phyloP scores from a whole-genome alignment of 78 protist species.

The Dictyostelium brefeldianum region DNA sequence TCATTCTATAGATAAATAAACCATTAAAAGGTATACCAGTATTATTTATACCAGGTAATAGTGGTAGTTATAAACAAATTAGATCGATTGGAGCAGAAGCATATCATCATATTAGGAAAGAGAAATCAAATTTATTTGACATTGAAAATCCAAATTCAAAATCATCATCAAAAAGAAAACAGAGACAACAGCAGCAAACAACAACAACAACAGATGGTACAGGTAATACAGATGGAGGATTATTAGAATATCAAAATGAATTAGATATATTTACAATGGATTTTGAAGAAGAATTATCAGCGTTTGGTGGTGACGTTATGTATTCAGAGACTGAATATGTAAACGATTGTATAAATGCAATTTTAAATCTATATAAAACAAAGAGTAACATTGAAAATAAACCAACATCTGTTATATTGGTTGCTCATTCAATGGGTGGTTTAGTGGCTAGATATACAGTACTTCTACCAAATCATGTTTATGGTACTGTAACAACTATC shows the following conservation, averaged over 20 bases:
- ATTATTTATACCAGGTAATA: slow-evolving; percentile 80
- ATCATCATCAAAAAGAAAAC: slow-evolving; percentile 5
- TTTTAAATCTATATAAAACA: slow-evolving; percentile 51
- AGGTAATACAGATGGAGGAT: neutral
- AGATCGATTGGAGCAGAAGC: slow-evolving; percentile 79
- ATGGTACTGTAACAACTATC: slow-evolving; percentile 79
- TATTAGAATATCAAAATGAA: slow-evolving; percentile 52
- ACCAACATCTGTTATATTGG: slow-evolving; percentile 71
- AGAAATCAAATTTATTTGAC: neutral
- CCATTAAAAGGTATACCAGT: slow-evolving; percentile 74
- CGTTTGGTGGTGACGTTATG: slow-evolving; percentile 84
- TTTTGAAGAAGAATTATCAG: slow-evolving; percentile 84
- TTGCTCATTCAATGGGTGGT: slow-evolving; percentile 87
- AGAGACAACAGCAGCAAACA: neutral
- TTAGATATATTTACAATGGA: slow-evolving; percentile 78
- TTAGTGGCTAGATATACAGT: slow-evolving; percentile 71
- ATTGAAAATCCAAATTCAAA: slow-evolving; percentile 48
- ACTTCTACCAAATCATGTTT: slow-evolving; percentile 57
- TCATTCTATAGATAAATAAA: neutral
- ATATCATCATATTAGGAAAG: neutral
- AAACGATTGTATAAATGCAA: slow-evolving; percentile 70
- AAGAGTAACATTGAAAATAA: slow-evolving; percentile 1
- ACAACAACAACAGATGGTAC: too few relatives aligned
- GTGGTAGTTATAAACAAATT: slow-evolving; percentile 80
- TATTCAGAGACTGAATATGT: slow-evolving; percentile 71